Conservation (phyloP, 768 basidiomycete genomes). For the Phlebiopsis gigantea region DNA sequence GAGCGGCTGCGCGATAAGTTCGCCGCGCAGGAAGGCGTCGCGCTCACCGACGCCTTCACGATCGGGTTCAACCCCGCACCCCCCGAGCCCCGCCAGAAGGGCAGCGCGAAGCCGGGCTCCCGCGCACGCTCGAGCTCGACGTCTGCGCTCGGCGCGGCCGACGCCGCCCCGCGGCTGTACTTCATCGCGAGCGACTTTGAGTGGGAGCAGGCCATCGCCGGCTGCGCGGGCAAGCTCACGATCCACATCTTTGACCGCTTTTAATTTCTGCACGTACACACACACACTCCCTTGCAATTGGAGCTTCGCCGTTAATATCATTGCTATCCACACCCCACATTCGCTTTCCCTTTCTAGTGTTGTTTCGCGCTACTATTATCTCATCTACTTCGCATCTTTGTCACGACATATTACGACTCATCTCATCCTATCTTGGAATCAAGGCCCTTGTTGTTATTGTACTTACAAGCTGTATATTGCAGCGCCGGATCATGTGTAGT, state of each 20-base stretch:
- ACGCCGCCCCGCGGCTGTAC: conserved; percentile 25
- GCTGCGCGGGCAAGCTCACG: conserved; percentile 48
- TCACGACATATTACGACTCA: conserved; percentile 10
- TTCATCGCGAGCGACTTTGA: conserved; percentile 52
- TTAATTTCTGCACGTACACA: conserved; percentile 5
- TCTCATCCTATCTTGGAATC: background rate
- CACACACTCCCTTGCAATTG: background rate
- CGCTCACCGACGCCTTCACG: conserved; percentile 49
- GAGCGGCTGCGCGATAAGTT: conserved; percentile 61
- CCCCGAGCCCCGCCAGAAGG: conserved; percentile 4
- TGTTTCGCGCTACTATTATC: background rate
- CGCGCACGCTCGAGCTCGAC: conserved; percentile 30
- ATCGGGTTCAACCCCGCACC: conserved; percentile 46
- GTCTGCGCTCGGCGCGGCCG: conserved; percentile 22
- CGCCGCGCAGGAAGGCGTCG: conserved; percentile 50
- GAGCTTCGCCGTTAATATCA: background rate
- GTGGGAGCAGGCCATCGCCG: conserved; percentile 48
- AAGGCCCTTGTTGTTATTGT: conserved; percentile 5
- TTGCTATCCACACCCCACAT: background rate
- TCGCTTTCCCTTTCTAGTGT: background rate
- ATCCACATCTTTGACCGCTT: conserved; percentile 42
- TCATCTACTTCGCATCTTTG: background rate
- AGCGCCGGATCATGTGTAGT: background rate
- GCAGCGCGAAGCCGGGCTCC: conserved; percentile 5
- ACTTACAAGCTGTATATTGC: conserved; percentile 7